Percentiles rank a stretch among this genome's conserved stretches.
phyloP scores from a whole-genome alignment of 2,329 filamentous ascomycete species.

The Phyllachora maydis region DNA sequence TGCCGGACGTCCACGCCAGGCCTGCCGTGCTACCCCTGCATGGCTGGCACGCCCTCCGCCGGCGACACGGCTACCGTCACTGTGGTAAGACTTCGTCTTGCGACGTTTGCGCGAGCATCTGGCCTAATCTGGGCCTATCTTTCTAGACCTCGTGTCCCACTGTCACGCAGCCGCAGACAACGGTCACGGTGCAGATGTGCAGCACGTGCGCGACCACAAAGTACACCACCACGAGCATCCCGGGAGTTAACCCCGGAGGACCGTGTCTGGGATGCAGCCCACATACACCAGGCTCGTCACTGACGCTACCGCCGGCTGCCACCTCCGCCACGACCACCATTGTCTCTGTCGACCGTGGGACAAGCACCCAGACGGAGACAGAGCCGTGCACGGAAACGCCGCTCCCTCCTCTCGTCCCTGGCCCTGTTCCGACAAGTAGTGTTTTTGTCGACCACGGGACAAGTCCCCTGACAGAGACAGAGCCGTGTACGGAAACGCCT shows the following conservation, averaged over 20 bases:
- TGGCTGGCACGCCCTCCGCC: constrained; percentile 6
- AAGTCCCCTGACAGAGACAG: too few species aligned
- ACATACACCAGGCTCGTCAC: background rate
- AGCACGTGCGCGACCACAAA: constrained; percentile 7
- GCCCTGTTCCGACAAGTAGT: too few species aligned
- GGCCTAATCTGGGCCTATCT: background rate
- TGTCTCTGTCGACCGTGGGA: too few species aligned
- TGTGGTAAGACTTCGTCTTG: constrained; percentile 4
- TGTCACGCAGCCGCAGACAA: constrained; percentile 5
- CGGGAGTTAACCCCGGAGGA: constrained; percentile 7
- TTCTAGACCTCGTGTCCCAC: constrained; percentile 7
- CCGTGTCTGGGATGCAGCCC: constrained; percentile 7
- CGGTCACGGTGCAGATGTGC: constrained; percentile 8
- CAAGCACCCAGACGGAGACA: too few species aligned
- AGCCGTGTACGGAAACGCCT: too few species aligned
- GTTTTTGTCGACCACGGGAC: too few species aligned
- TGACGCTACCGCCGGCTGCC: background rate
- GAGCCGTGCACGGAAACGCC: too few species aligned
- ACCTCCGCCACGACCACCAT: too few species aligned
- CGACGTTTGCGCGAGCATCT: constrained; percentile 1
- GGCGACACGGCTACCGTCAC: constrained; percentile 9
- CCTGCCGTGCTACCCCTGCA: constrained; percentile 11
- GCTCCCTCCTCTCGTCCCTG: too few species aligned
- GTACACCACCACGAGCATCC: constrained; percentile 7
- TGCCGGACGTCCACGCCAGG: constrained; percentile 8